These are phyloP conservation scores for Malassezia dermatis DNA, from an alignment of 1,284 basidiomycete species.

Conservation along the genomic window DNA sequence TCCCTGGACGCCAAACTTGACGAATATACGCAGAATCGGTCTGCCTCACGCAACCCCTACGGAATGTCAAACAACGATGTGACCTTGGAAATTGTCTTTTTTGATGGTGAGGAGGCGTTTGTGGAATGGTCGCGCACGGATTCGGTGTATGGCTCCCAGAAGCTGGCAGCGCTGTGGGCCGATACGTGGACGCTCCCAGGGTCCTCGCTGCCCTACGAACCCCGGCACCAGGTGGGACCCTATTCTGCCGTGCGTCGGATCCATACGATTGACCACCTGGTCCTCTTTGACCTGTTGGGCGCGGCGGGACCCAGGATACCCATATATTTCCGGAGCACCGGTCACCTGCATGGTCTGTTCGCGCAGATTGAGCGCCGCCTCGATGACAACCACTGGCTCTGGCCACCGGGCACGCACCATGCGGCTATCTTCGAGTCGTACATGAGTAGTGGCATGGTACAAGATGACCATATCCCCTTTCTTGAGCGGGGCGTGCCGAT, in stretches of 20 bases:
- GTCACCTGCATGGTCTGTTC: slow-evolving; percentile 30
- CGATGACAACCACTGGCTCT: slow-evolving; percentile 15
- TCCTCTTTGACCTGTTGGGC: slow-evolving; percentile 43
- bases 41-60: neutral
- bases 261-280: slow-evolving; percentile 39
- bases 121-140: slow-evolving; percentile 76
- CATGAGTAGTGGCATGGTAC: slow-evolving; percentile 58
- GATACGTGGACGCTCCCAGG: slow-evolving; percentile 3
- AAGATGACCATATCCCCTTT: slow-evolving; percentile 93
- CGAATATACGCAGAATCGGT: slow-evolving; percentile 13
- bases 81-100: slow-evolving; percentile 87
- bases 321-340: slow-evolving; percentile 29
- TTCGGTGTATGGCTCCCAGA: slow-evolving; percentile 71
- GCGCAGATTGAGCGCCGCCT: slow-evolving; percentile 27
- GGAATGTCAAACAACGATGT: slow-evolving; percentile 56
- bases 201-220: neutral
- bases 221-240: neutral
- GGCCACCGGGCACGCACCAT: slow-evolving; percentile 15
- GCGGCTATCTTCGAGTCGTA: slow-evolving; percentile 13
- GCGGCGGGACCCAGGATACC: slow-evolving; percentile 28
- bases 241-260: slow-evolving; percentile 25
- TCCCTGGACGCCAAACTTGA: slow-evolving; percentile 37
- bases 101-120: slow-evolving; percentile 97
- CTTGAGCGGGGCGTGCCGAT: slow-evolving; percentile 70
- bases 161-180: slow-evolving; percentile 3